Evolutionary conservation across 768 basidiomycete genomes (phyloP), one percentile per base, ranked within the genome.

Genomic region (Rickenella mellea): DNA sequence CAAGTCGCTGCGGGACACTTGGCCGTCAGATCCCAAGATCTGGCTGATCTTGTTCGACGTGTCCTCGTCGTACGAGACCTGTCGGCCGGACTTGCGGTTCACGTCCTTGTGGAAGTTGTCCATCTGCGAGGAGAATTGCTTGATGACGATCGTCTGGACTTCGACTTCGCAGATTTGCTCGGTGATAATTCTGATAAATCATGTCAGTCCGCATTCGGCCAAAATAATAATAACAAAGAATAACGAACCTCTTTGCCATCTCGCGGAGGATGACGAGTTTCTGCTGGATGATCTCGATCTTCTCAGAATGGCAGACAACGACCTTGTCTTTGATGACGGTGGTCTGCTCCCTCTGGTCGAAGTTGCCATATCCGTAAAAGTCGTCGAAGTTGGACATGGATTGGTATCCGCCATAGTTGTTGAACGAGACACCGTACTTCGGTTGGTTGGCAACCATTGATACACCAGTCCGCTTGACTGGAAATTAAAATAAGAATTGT

Each of bases 111-210:
- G 21, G 42, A 43, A 43, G n/a, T 22, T 26, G 12, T 22, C 25
- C 33, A 43, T 26, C 33, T 27, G 22, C 12, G 42, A 39, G 25
- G 25, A 28, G 30, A 43, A 32, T 27, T 43, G 42, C 33, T 32
- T n/a, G 24, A 43, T 19, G 9, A 43, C 20, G 10, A 61, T 51
- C 3, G 55, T 56, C 45, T 74, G 72, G 20, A 64, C 62, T 46
- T 74, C 72, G 35, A 73, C 71, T 39, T 72, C 68, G 50, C 72
- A 74, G 40, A 70, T 61, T 37, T 65, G 62, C 53, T 71, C 66
- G 26, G 63, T 59, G 49, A 70, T 64, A 52, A 71, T 63, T 53
- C 69, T 70, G 39, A 31, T 20, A 38, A 11, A 42, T 7, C 28
- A 39, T 15, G 44, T 12, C 25, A 31, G 20, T 5, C 42, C 30